These are phyloP conservation scores for Macaranga tanarius DNA, from an alignment of 441 rosid genomes.

Conservation along the genomic window DNA sequence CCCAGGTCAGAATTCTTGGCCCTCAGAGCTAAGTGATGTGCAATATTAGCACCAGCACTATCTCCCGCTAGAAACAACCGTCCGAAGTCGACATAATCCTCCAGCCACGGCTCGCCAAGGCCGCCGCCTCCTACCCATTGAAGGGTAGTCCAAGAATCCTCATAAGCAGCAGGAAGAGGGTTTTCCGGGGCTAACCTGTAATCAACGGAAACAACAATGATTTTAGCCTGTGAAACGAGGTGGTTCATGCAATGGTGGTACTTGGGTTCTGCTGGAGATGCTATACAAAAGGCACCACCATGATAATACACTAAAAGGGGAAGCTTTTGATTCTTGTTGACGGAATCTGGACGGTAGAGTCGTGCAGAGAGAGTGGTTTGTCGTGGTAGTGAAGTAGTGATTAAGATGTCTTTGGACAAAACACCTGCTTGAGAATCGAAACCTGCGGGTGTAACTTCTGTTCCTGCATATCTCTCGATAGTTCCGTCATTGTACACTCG, in stretches of 20 bases:
- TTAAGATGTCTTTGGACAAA: conserved; percentile 58
- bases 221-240: conserved; percentile 48
- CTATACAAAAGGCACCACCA: conserved; percentile 70
- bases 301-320: conserved; percentile 72
- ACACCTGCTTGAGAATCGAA: conserved; percentile 55
- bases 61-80: conserved; percentile 57
- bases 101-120: conserved; percentile 51
- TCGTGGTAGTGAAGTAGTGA: conserved; percentile 30
- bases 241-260: conserved; percentile 65
- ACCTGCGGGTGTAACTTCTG: conserved; percentile 50
- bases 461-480: conserved; percentile 53
- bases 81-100: conserved; percentile 40
- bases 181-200: conserved; percentile 70
- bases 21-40: conserved; percentile 59
- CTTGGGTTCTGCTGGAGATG: conserved; percentile 49
- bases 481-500: conserved; percentile 55
- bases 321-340: conserved; percentile 35
- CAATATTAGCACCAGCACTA: conserved; percentile 66
- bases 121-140: conserved; percentile 30
- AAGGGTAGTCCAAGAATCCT: conserved; percentile 66
- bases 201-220: conserved; percentile 55
- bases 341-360: conserved; percentile 47
- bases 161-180: conserved; percentile 65
- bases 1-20: conserved; percentile 10
- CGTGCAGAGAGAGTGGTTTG: conserved; percentile 50